Percentiles rank a stretch among this genome's conserved stretches.
phyloP scores from a whole-genome alignment of 2,329 filamentous ascomycete species.

The Hypomyces perniciosus region DNA sequence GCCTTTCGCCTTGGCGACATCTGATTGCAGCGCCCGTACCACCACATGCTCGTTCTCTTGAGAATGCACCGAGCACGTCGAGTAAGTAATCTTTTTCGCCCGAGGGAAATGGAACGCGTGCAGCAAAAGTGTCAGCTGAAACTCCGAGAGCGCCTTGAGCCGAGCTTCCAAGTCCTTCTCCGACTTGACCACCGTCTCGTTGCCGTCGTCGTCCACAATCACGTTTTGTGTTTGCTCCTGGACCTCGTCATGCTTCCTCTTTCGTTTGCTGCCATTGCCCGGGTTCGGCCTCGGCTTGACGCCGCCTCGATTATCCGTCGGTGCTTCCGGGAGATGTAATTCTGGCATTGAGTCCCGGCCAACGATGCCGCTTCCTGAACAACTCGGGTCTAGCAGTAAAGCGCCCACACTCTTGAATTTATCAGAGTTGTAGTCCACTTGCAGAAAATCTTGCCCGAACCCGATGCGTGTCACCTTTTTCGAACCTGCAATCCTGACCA shows the following conservation, averaged over 20 bases:
- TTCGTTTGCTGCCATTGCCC: conserved; percentile 29
- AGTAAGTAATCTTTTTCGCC: conserved; percentile 76
- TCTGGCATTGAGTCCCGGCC: conserved; percentile 74
- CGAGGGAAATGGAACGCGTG: conserved; percentile 80
- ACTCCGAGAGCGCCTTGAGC: conserved; percentile 66
- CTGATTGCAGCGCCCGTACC: conserved; percentile 60
- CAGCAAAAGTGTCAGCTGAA: conserved; percentile 74
- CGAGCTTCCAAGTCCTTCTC: conserved; percentile 56
- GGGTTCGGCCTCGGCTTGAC: background rate
- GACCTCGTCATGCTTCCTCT: conserved; percentile 40
- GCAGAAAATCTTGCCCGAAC: conserved; percentile 74
- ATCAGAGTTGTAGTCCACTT: conserved; percentile 57
- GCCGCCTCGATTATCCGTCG: conserved; percentile 9
- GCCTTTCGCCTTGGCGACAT: conserved; percentile 57
- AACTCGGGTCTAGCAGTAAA: conserved; percentile 86
- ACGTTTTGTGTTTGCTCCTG: conserved; percentile 28
- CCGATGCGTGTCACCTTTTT: conserved; percentile 60
- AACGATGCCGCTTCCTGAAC: conserved; percentile 91
- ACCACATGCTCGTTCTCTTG: conserved; percentile 90
- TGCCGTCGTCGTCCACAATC: conserved; percentile 53
- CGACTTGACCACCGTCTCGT: conserved; percentile 45
- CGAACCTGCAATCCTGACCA: conserved; percentile 74
- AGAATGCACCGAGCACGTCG: conserved; percentile 83
- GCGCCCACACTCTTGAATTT: conserved; percentile 67
- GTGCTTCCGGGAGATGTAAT: conserved; percentile 50